These are phyloP conservation scores for Lachnellula cervina DNA, from an alignment of 2,329 filamentous ascomycete genomes.

Conservation along the genomic window DNA sequence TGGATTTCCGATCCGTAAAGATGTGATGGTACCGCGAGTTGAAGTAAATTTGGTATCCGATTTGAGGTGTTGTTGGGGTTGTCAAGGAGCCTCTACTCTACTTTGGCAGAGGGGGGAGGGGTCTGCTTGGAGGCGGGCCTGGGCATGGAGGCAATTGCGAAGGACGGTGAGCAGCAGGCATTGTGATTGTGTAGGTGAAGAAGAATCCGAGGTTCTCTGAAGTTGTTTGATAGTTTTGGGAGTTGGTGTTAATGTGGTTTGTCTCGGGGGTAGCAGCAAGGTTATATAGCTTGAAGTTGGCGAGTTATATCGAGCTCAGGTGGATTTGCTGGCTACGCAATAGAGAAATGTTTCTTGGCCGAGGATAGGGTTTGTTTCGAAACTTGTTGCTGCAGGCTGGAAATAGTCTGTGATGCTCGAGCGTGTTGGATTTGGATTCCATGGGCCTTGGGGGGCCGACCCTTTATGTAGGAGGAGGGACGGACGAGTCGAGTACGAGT, in stretches of 20 bases:
- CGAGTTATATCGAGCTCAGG: conserved; percentile 1
- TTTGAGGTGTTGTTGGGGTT: neutral
- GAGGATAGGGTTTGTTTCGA: conserved; percentile 1
- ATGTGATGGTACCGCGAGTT: neutral
- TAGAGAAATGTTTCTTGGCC: conserved; percentile 8
- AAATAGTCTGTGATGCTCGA: conserved; percentile 11
- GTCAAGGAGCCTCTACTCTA: conserved; percentile 29
- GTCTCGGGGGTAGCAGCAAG: neutral
- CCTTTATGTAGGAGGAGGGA: conserved; percentile 23
- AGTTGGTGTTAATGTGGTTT: neutral
- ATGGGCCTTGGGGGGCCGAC: conserved; percentile 14
- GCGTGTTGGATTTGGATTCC: conserved; percentile 1
- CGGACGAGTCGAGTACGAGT: neutral
- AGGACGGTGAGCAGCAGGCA: conserved; percentile 52
- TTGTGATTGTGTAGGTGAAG: conserved; percentile 31
- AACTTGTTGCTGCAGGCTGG: conserved; percentile 9
- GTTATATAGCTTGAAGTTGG: conserved; percentile 2
- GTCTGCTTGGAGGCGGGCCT: conserved; percentile 59
- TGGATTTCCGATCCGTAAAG: conserved; percentile 2
- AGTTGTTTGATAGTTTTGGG: neutral
- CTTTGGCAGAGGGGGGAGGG: conserved; percentile 62
- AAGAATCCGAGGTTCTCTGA: neutral
- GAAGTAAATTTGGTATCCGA: neutral
- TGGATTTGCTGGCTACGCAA: conserved; percentile 4
- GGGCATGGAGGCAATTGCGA: conserved; percentile 64